Evolutionary conservation across 1,139 yeast genomes (phyloP), one percentile per base, ranked within the genome.

Genomic region (Candida glucosophila): DNA sequence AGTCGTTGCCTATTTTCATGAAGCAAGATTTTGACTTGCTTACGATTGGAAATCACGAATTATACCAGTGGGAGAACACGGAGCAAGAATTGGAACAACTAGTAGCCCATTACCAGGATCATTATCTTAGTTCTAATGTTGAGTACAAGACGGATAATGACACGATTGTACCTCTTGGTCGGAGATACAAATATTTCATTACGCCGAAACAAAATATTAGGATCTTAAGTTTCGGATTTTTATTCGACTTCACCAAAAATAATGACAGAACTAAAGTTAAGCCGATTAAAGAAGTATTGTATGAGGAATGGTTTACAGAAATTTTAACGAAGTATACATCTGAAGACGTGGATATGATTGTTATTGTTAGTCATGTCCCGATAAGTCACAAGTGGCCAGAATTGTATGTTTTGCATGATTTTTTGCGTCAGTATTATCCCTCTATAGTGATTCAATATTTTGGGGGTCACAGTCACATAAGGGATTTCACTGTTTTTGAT

Each of bases 381-480:
- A 73, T 85, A 2, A 56, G 61, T 15, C 73, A 59, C 33, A 36
- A 44, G 12, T 70, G 77, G 72, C 47, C 56, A 3, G 94, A 82
- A 40, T 55, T 78, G 39, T 56, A 59, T 26, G 39, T 49, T 2
- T 49, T 80, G 19, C 85, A 80, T 40, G 22, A 45, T 0, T 55
- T 52, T 6, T 52, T 90, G 22, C 66, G 97, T 29, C 34, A 47
- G 13, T 59, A 50, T 19, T 78, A 70, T 42, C 88, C 93, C 2
- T 44, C 61, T 15, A 66, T 69, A 0, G 63, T 77, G 1, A 81
- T 90, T 26, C 95, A 85, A 44, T 81, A 81, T 44, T 77, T 90
- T 49, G 97, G 97, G 1, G 98, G 97, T 1, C 98, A 90, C 52
- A 77, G 93, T 21, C 98, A 90, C 49, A 75, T 90, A 19, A 64